A percentile compares a stretch with the other conserved stretches of the same genome.
Conservation (phyloP, 2,329 filamentous ascomycete genomes). For the Escovopsis weberi region DNA sequence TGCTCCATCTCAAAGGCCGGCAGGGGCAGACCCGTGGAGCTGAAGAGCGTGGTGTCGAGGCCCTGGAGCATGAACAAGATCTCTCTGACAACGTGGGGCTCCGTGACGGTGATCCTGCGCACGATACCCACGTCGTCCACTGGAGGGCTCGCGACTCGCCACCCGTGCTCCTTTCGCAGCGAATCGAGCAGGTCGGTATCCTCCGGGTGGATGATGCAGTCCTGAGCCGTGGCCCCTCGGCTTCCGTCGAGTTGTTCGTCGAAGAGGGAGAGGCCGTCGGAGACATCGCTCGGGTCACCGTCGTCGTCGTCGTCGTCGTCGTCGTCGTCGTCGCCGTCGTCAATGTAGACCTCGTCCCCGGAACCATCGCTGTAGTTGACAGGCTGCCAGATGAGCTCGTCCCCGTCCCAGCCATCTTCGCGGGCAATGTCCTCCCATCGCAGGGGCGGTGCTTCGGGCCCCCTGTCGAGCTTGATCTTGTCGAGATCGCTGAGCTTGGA, state of each 20-base stretch:
- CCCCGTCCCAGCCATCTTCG: conserved; percentile 57
- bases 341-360: conserved; percentile 28
- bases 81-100: conserved; percentile 62
- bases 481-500: conserved; percentile 51
- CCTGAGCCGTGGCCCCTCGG: conserved; percentile 11
- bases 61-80: conserved; percentile 76
- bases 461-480: conserved; percentile 26
- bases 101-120: conserved; percentile 40
- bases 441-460: conserved; percentile 33
- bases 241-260: conserved; percentile 14
- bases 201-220: conserved; percentile 21
- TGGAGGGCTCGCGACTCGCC: conserved; percentile 20
- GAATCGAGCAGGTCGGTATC: conserved; percentile 17
- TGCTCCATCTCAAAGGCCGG: conserved; percentile 31
- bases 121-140: conserved; percentile 18
- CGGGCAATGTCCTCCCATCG: conserved; percentile 69
- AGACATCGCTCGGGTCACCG: conserved; percentile 22
- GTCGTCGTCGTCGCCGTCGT: conserved; percentile 36
- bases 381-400: conserved; percentile 55
- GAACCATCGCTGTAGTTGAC: conserved; percentile 56
- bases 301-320: conserved; percentile 36
- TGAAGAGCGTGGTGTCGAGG: conserved; percentile 59
- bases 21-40: conserved; percentile 22
- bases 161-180: conserved; percentile 20
- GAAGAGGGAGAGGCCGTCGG: conserved; percentile 18